Evolutionary conservation across 1,284 basidiomycete genomes (phyloP), one percentile per base, ranked within the genome.

Genomic region (Cryptococcus floricola): DNA sequence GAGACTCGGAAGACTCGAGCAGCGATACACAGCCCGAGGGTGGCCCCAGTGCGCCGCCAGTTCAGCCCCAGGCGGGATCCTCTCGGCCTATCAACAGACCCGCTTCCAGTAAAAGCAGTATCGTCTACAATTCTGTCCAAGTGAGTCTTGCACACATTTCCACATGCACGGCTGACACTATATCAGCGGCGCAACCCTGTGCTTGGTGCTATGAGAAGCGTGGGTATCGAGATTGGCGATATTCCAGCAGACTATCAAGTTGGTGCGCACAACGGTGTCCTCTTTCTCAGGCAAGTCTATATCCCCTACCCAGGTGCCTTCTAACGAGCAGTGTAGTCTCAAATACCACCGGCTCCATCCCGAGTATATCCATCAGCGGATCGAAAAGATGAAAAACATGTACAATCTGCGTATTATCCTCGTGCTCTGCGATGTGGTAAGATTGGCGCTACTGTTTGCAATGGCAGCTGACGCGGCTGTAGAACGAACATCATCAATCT

Each of bases 321-420:
- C 43, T 51, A 23, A 47, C 28, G 13, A 8, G 10, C 18, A 39
- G 27, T 38, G 18, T 57, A 98, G 94, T 70, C 76, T 98, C 58
- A 88, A 87, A 64, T 98, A 98, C 66, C 94, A 98, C 69, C 88
- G 94, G 27, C 81, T 98, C 16, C 96, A 98, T 74, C 96, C 96
- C 5, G 96, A 98, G 87, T 99, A 99, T 72, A 87, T 99, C 58
- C 89, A 93, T 70, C 83, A 83, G 45, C 86, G 96, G 4, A 93
- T 99, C 57, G 86, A 91, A 67, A 88, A 87, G 65, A 84, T 99
- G 16, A 87, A 86, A 3, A 83, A 83, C 42, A 83, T 85, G 13
- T 98, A 91, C 73, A 88, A 84, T 52, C 81, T 97, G 1, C 81
- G 96, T 42, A 84, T 98, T 44, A 79, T 98, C n/a, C 81, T 99